Evolutionary conservation across 306 rosid genomes (phyloP).

Genomic region (Boehmeria nivea): DNA sequence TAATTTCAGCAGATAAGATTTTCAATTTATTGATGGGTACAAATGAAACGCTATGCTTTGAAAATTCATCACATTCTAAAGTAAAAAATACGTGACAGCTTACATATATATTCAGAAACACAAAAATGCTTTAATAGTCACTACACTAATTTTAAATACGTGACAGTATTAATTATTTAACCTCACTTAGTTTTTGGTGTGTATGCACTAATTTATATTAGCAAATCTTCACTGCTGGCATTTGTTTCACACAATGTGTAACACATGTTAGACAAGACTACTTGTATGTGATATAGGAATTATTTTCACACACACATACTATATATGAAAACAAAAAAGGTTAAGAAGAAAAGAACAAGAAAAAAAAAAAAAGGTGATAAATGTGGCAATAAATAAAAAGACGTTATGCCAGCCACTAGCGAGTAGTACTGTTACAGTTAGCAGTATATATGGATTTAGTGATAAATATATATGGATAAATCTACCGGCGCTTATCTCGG

Average conservation of each 20-base stretch:
- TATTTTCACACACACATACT: neutral
- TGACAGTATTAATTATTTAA: neutral
- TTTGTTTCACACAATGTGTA: no score
- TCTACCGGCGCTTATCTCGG: conserved; percentile 36
- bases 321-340: neutral
- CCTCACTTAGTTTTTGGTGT: neutral
- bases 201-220: no score
- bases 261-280: no score
- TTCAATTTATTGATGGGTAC: neutral
- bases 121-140: no score
- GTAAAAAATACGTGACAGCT: neutral
- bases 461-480: conserved; percentile 6
- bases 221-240: no score
- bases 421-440: conserved; percentile 8
- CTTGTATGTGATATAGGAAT: no score
- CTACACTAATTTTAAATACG: no score
- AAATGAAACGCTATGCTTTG: neutral
- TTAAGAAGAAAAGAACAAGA: neutral
- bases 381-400: conserved; percentile 8
- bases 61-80: conserved; percentile 9
- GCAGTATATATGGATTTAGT: conserved; percentile 31
- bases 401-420: conserved; percentile 24
- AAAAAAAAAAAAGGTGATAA: conserved; percentile 7
- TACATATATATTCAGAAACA: no score
- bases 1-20: neutral